These are phyloP conservation scores for Crithidia mellificae DNA, from an alignment of 208 protist genomes.

Conservation along the genomic window DNA sequence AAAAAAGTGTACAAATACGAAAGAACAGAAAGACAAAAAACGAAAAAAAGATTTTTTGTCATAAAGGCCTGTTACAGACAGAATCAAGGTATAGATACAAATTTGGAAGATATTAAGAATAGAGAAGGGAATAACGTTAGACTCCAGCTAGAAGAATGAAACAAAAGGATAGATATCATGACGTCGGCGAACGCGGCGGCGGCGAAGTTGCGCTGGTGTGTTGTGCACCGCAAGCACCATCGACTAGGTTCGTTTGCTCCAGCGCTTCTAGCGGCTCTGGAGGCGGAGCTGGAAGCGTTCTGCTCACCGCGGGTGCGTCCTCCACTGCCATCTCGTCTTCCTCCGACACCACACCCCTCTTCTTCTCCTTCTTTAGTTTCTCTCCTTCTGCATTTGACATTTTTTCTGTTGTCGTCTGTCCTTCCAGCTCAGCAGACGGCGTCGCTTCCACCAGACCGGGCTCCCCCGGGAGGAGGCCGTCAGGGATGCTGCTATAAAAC, in stretches of 20 bases:
- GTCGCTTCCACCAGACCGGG: not conserved
- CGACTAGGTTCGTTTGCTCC: not conserved
- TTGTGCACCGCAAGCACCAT: not conserved
- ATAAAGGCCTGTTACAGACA: too few species aligned
- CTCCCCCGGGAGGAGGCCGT: not conserved
- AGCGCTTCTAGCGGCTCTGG: not conserved
- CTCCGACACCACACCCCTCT: too few species aligned
- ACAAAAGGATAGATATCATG: not conserved
- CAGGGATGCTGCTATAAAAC: slow-evolving; percentile 9
- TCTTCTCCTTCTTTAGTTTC: too few species aligned
- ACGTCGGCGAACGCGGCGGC: not conserved
- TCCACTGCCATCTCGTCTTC: not conserved
- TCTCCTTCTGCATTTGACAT: too few species aligned
- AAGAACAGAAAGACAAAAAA: not conserved
- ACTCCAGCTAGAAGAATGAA: too few species aligned
- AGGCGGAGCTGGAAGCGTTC: too few species aligned
- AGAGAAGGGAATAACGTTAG: too few species aligned
- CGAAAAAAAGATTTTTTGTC: too few species aligned
- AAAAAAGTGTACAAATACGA: not conserved
- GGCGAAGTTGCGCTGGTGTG: not conserved
- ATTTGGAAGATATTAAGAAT: too few species aligned
- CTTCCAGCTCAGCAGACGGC: not conserved
- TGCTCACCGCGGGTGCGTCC: not conserved
- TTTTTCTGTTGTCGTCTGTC: too few species aligned
- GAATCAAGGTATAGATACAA: too few species aligned